Evolutionary conservation across 805 yeast genomes (phyloP).

Genomic region (Lipomyces chichibuensis): DNA sequence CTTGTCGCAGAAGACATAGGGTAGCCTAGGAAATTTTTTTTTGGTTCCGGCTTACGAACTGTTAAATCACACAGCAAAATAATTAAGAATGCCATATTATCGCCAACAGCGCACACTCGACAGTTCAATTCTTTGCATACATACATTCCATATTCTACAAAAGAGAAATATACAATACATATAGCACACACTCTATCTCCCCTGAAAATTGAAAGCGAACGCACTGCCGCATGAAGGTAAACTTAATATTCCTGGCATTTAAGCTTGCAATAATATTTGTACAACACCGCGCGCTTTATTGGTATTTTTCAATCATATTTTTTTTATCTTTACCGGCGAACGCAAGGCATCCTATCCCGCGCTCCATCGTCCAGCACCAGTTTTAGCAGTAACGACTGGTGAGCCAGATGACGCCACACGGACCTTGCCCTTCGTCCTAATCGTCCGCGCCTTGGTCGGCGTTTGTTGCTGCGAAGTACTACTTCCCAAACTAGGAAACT

Average conservation of each 20-base stretch:
- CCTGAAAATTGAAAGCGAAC: not conserved
- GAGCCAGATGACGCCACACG: not conserved
- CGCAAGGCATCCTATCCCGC: not conserved
- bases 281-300: not conserved
- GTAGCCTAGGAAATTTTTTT: too few relatives aligned
- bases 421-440: not conserved
- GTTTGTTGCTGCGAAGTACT: slow-evolving; percentile 1
- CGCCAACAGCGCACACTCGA: not conserved
- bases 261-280: not conserved
- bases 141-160: not conserved
- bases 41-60: too few relatives aligned
- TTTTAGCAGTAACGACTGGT: not conserved
- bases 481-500: slow-evolving; percentile 15
- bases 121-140: not conserved
- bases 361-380: not conserved
- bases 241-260: not conserved
- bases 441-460: slow-evolving; percentile 1
- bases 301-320: not conserved
- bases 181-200: not conserved
- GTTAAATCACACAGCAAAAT: too few relatives aligned
- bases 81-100: not conserved
- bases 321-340: not conserved
- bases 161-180: not conserved
- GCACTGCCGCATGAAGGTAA: not conserved
- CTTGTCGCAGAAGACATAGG: too few relatives aligned